Base-by-base conservation (phyloP, 164 flowering plant genomes). In the Vitis amurensis region DNA sequence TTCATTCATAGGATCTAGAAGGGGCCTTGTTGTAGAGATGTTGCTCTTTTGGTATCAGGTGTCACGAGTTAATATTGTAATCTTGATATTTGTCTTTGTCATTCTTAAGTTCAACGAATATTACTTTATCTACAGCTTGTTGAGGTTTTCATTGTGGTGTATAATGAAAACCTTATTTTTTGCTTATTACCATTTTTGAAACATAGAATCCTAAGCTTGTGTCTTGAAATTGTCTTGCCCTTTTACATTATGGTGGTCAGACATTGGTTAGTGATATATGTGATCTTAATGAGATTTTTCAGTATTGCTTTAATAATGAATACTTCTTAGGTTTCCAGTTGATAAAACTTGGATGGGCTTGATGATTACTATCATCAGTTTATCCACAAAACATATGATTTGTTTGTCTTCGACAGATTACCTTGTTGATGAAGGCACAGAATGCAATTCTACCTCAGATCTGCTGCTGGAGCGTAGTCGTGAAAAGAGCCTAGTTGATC, bases 381-480 rank as follows among this genome's bases (percentile, higher is more conserved):
- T 50, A 50, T n/a, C 19, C 61, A 19, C 52, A 8, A 6, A 51
- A 17, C 73, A 59, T 62, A 19, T 50, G 53, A 56, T 73, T 29
- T 15, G 56, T 63, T 73, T 15, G 2, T 37, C 67, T 77, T 70
- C 37, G 62, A 62, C 84, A 96, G 99, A 93, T 82, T 96, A 93
- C 80, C 97, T 96, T 67, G 95, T 96, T 72, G 99, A 96, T 82
- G 99, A 96, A 78, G 97, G 97, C 66, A 87, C 88, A 29, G 98
- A 93, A 70, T 77, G 91, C 85, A 93, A 88, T 78, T 85, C 97
- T 62, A 89, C 94, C 23, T 86, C 97, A 68, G 98, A 93, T 82
- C 76, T 96, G 64, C 78, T 96, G 13, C 72, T 85, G 78, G 99
- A 93, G 75, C 93, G 99, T 57, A 90, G 86, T 76, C 95, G 95